Evolutionary conservation across 257 asterid species (phyloP), one percentile per base, ranked within the genome.

Genomic region (Henckelia pumila): DNA sequence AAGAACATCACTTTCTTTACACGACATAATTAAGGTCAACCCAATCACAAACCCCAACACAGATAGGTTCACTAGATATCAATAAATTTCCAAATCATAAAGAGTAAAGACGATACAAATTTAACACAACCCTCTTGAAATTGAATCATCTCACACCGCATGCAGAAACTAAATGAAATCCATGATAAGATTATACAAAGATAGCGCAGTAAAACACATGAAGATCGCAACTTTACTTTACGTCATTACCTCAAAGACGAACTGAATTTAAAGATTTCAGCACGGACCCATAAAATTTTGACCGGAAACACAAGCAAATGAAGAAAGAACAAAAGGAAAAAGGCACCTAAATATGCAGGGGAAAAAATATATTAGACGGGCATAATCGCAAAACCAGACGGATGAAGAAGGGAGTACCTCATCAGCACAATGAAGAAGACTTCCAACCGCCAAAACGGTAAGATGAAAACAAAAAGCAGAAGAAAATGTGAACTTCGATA

Each of bases 351-450:
- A 35, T 35, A 35, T 9, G 9, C 44, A 35, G 11, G 44, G 3
- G 1, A 40, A 3, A 35, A 0, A 40, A 40, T 1, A 40, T 40
- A n/a, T n/a, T n/a, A 13, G 13, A 40, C 50, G 1, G 50, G n/a
- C 50, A 10, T 4, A 40, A 40, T 40, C 50, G 5, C 50, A 40
- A 11, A 40, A 10, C 40, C 33, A 58, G 47, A 68, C 30, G 7
- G 10, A 37, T 11, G 68, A 7, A 73, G 61, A 66, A 22, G 56
- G 56, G 69, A 73, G 72, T 76, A 85, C 89, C 91, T 78, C 88
- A 73, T 75, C 61, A 73, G 68, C 69, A 52, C 22, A 77, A 63
- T 22, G 66, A 69, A 70, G 52, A 78, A 66, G 80, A 77, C 79
- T 70, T 78, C 59, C 65, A 76, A 74, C 75, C 57, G 83, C 82